Evolutionary conservation across 2,329 filamentous ascomycete species (phyloP).

Genomic region (Biscogniauxia sp.): DNA sequence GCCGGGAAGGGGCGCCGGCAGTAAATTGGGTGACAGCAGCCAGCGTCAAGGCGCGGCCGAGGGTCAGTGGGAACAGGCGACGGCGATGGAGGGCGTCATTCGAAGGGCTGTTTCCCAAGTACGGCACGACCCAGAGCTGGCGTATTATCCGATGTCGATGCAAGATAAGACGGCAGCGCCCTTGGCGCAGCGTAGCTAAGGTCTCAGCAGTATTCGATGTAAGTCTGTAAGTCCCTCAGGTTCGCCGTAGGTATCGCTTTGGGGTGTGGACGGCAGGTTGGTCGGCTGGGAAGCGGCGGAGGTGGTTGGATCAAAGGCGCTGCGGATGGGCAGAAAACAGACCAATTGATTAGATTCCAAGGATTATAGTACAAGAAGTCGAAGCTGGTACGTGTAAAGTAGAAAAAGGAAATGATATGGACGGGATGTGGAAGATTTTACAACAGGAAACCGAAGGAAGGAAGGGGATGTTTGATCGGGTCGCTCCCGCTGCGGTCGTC

Average conservation of each 20-base stretch:
- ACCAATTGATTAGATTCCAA: conserved; percentile 3
- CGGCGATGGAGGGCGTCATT: conserved; percentile 24
- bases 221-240: conserved; percentile 6
- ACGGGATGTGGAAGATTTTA: neutral
- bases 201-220: neutral
- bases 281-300: neutral
- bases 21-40: conserved; percentile 14
- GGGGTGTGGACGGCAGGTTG: neutral
- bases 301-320: neutral
- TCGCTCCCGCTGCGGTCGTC: conserved; percentile 1
- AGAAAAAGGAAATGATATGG: neutral
- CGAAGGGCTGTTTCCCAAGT: conserved; percentile 19
- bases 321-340: neutral
- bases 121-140: conserved; percentile 1
- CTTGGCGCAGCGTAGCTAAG: neutral
- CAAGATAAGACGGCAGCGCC: neutral
- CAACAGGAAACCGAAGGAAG: neutral
- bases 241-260: conserved; percentile 9
- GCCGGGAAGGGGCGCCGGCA: conserved; percentile 4
- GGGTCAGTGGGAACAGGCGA: conserved; percentile 17
- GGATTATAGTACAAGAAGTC: neutral
- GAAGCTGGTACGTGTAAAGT: neutral
- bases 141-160: conserved; percentile 3
- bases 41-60: conserved; percentile 27
- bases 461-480: neutral